Evolutionary conservation across 495 filamentous ascomycete genomes (phyloP).

Genomic region (Aspergillus coremiiformis): DNA sequence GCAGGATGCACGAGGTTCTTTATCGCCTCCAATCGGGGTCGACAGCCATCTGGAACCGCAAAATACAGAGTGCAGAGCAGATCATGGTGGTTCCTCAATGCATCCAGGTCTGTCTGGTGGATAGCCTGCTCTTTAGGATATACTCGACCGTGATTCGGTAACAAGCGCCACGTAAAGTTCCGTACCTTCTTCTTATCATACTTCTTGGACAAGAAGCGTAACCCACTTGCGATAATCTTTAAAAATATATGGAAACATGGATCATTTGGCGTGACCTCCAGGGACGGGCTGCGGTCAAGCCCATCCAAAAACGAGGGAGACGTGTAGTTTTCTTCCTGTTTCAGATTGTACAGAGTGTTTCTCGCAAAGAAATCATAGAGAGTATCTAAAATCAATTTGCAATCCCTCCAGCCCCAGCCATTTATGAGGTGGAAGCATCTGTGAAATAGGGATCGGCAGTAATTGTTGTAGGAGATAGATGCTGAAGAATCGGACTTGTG

Average conservation of each 20-base stretch:
- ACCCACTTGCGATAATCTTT: conserved; percentile 68
- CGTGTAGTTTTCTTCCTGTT: conserved; percentile 65
- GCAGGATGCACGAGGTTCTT: conserved; percentile 71
- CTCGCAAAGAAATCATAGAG: conserved; percentile 89
- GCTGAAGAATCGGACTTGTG: conserved; percentile 49
- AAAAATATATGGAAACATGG: conserved; percentile 90
- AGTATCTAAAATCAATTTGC: conserved; percentile 65
- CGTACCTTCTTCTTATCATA: conserved; percentile 65
- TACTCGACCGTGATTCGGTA: conserved; percentile 82
- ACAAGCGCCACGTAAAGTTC: conserved; percentile 67
- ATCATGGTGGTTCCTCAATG: conserved; percentile 88
- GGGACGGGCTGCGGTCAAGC: conserved; percentile 53
- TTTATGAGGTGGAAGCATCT: conserved; percentile 74
- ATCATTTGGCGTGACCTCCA: conserved; percentile 60
- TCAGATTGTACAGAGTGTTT: conserved; percentile 63
- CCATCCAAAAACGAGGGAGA: conserved; percentile 75
- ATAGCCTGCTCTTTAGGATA: conserved; percentile 78
- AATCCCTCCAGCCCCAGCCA: conserved; percentile 80
- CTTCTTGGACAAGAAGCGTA: conserved; percentile 50
- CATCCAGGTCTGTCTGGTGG: conserved; percentile 68
- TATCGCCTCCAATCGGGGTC: conserved; percentile 65
- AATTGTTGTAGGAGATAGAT: conserved; percentile 66
- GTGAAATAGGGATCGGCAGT: conserved; percentile 64
- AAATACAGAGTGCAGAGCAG: conserved; percentile 85
- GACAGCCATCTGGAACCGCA: conserved; percentile 62